Conservation (phyloP, 805 yeast genomes). For the Ogataea pini region DNA sequence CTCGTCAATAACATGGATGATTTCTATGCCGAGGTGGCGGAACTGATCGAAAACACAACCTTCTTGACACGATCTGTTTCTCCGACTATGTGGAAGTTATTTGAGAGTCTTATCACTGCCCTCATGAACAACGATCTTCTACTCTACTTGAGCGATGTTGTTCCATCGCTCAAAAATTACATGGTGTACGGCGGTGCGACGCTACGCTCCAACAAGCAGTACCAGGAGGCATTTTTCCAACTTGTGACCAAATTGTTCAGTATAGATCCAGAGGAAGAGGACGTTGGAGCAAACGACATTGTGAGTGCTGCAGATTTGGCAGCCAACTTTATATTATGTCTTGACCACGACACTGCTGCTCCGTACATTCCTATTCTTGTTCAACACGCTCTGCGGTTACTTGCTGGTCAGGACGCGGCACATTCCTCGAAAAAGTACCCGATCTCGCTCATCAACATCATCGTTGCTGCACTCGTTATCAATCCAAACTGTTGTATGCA, state of each 20-base stretch:
- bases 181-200: conserved; percentile 56
- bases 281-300: conserved; percentile 58
- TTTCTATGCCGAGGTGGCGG: conserved; percentile 79
- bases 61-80: conserved; percentile 62
- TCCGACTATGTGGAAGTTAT: conserved; percentile 73
- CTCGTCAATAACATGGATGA: conserved; percentile 69
- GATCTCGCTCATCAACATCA: conserved; percentile 57
- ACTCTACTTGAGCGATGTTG: conserved; percentile 71
- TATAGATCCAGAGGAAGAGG: conserved; percentile 32
- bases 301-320: conserved; percentile 61
- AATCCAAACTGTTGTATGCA: conserved; percentile 56
- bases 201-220: conserved; percentile 46
- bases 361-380: conserved; percentile 49
- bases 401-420: conserved; percentile 36
- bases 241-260: conserved; percentile 47
- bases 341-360: conserved; percentile 46
- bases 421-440: conserved; percentile 32
- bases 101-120: conserved; percentile 47
- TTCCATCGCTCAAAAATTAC: conserved; percentile 73
- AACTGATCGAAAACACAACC: conserved; percentile 74
- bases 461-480: conserved; percentile 64
- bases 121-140: conserved; percentile 51
- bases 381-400: conserved; percentile 42
- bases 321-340: conserved; percentile 60
- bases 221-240: conserved; percentile 50